Conservation (phyloP, 2,329 filamentous ascomycete genomes). For the Penicillium sp. region DNA sequence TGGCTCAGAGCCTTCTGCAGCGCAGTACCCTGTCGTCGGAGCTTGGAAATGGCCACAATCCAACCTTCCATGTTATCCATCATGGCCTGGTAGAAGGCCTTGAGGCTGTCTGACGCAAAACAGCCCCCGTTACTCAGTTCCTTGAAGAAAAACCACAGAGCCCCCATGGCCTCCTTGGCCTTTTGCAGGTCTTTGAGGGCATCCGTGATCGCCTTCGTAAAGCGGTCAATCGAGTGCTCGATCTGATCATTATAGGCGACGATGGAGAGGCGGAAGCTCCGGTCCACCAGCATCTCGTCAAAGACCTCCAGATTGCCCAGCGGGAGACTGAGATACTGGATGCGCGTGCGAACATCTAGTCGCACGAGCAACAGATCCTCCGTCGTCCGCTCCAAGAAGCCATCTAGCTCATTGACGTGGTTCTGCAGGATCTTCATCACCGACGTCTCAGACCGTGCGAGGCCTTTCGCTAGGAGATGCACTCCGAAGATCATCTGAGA, state of each 20-base stretch:
- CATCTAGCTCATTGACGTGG: slow-evolving; percentile 92
- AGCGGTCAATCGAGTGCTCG: slow-evolving; percentile 82
- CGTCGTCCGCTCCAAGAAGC: slow-evolving; percentile 80
- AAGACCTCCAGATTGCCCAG: slow-evolving; percentile 82
- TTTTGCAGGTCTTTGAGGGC: slow-evolving; percentile 77
- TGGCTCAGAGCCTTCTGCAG: slow-evolving; percentile 71
- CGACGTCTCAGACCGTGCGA: slow-evolving; percentile 85
- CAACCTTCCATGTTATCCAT: slow-evolving; percentile 89
- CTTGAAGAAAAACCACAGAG: slow-evolving; percentile 74
- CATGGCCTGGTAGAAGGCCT: slow-evolving; percentile 84
- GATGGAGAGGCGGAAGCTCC: slow-evolving; percentile 77
- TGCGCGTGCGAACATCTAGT: slow-evolving; percentile 76
- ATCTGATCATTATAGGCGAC: slow-evolving; percentile 88
- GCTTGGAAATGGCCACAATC: slow-evolving; percentile 75
- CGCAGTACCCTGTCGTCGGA: slow-evolving; percentile 71
- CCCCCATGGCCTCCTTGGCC: slow-evolving; percentile 72
- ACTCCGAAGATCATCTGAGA: slow-evolving; percentile 93
- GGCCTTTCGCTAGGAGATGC: slow-evolving; percentile 78
- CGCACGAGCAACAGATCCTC: slow-evolving; percentile 81
- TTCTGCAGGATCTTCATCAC: slow-evolving; percentile 86
- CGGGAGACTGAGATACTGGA: slow-evolving; percentile 78
- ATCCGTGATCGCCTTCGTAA: slow-evolving; percentile 73
- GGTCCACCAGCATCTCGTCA: slow-evolving; percentile 83
- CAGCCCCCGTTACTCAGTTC: slow-evolving; percentile 64
- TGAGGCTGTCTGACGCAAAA: slow-evolving; percentile 60